Conservation (phyloP, 2,329 filamentous ascomycete species). For the Drechslera avenae region DNA sequence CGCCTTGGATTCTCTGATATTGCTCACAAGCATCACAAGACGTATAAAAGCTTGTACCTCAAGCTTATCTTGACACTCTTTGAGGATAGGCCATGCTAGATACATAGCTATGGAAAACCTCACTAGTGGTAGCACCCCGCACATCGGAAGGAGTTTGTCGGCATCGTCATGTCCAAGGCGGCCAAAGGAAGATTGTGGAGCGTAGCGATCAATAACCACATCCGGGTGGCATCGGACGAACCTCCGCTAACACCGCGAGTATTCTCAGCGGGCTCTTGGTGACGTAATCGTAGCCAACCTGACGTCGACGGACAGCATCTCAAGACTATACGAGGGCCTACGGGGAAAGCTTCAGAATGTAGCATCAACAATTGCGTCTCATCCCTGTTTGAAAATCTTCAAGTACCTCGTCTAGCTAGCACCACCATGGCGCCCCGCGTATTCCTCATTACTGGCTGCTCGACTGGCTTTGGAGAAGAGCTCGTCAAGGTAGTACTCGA, state of each 20-base stretch:
- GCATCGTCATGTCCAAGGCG: not conserved
- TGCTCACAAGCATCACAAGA: too few species aligned
- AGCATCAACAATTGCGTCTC: not conserved
- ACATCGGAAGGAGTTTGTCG: too few species aligned
- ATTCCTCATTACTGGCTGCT: conserved; percentile 56
- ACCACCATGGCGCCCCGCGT: conserved; percentile 50
- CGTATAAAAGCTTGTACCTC: too few species aligned
- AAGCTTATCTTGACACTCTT: too few species aligned
- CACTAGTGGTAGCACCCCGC: too few species aligned
- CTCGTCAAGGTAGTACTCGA: conserved; percentile 51
- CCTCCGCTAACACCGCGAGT: conserved; percentile 2
- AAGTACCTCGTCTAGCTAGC: not conserved
- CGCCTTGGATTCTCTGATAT: too few species aligned
- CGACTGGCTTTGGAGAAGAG: conserved; percentile 54
- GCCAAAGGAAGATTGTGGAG: not conserved
- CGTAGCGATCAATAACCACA: too few species aligned
- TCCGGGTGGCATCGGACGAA: not conserved
- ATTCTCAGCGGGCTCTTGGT: not conserved
- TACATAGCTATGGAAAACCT: too few species aligned
- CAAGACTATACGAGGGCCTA: conserved; percentile 2
- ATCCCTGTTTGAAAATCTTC: too few species aligned
- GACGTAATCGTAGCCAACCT: too few species aligned
- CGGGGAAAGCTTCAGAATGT: not conserved
- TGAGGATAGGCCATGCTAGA: too few species aligned
- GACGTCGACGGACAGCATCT: not conserved